Base-by-base conservation (phyloP, 495 filamentous ascomycete species). In the Venustampulla echinocandica region DNA sequence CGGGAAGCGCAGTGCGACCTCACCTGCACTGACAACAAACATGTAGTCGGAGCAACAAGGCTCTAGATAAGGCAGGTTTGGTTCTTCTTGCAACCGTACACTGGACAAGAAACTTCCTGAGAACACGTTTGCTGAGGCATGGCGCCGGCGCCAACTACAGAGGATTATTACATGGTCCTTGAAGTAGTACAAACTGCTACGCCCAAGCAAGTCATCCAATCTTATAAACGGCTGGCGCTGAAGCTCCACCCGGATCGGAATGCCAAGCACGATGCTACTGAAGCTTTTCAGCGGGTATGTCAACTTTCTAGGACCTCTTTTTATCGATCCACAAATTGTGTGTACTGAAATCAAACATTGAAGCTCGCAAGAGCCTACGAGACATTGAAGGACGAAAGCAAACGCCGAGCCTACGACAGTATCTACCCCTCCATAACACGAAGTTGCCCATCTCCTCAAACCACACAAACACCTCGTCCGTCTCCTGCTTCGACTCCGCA, bases 191-290 rank as follows among this genome's bases (percentile, higher is more conserved):
- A 62, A 33, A 58, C 33, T 46, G 61, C 63, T 39, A 53, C 53
- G 4, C 3, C 43, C n/a, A 50, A 64, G 33, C 14, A 53, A 15
- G 59, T 66, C 42, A 52, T 25, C 21, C 42, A 45, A 42, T 56
- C 56, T 21, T 52, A 64, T 40, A 57, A 35, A 55, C 47, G 52
- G 23, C 57, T 65, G 36, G 62, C 62, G 36, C 40, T 61, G 20
- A 50, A 60, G 44, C 60, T 57, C 44, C 60, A 64, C 54, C 60
- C 60, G 22, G 62, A 64, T 46, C 42, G 56, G 20, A 64, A 63
- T 49, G 20, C 21, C 27, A 45, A 45, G 42, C 46, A 56, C 30
- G 49, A 61, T 52, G 42, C 62, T 49, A 64, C 62, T 19, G 51
- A 49, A 53, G 53, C 58, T 46, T 64, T 64, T 55, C 60, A 64